Evolutionary conservation across 108 stramenopile species (phyloP).

Genomic region (Phaeodactylum tricornutum): DNA sequence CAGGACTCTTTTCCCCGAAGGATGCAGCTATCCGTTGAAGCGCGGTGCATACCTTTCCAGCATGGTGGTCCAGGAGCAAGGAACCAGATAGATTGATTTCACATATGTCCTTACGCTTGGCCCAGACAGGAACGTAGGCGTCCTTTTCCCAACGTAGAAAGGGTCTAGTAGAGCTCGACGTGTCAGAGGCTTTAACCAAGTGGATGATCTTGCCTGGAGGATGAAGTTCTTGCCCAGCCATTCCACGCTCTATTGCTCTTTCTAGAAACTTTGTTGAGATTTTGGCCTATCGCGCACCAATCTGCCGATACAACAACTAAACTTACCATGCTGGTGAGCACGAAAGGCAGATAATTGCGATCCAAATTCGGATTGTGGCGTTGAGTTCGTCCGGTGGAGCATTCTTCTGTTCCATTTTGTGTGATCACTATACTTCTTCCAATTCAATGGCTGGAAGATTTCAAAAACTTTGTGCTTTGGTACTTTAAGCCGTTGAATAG

Average conservation of each 20-base stretch:
- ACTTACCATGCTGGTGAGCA: constrained; percentile 25
- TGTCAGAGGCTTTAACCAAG: constrained; percentile 54
- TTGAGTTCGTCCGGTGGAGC: constrained; percentile 30
- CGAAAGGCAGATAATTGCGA: constrained; percentile 48
- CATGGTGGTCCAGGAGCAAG: no score
- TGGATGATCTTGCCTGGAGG: constrained; percentile 68
- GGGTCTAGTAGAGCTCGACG: no score
- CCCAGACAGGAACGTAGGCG: no score
- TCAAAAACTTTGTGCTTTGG: constrained; percentile 50
- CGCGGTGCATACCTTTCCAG: no score
- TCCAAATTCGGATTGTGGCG: constrained; percentile 46
- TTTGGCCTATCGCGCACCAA: constrained; percentile 24
- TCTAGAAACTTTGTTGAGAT: no score
- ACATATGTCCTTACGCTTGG: no score
- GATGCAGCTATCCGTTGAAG: no score
- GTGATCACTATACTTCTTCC: constrained; percentile 13
- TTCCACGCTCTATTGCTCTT: no score
- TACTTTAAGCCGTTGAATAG: constrained; percentile 67
- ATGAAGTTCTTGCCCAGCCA: no score
- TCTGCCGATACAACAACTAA: constrained; percentile 17
- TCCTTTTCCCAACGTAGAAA: no score
- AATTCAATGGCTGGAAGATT: neutral
- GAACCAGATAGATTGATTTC: no score
- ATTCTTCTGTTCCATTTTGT: constrained; percentile 42
- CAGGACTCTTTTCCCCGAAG: no score